Conservation (phyloP, 2,329 filamentous ascomycete species). For the Aspergillus fructus region DNA sequence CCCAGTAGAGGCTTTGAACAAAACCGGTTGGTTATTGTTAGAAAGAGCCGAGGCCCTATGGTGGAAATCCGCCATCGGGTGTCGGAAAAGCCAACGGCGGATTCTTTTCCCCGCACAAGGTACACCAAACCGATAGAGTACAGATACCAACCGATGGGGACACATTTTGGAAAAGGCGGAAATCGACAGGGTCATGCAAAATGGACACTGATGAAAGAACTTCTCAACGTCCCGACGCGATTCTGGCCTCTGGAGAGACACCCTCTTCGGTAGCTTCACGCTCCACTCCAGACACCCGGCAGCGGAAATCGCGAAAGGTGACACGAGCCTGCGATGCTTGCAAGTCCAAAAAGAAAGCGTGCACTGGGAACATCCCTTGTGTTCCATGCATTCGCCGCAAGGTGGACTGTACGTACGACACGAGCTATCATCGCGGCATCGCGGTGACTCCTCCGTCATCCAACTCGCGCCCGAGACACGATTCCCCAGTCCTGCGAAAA, state of each 20-base stretch:
- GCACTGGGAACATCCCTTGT: slow-evolving; percentile 24
- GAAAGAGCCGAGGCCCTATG: background rate
- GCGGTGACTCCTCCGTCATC: slow-evolving; percentile 20
- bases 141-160: too few relatives aligned
- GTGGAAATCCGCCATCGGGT: background rate
- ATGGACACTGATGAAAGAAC: background rate
- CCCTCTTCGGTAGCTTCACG: background rate
- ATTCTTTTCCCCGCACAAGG: too few relatives aligned
- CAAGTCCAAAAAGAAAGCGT: slow-evolving; percentile 25
- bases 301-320: slow-evolving; percentile 23
- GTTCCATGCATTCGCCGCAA: slow-evolving; percentile 19
- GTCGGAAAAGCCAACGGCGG: slow-evolving; percentile 1
- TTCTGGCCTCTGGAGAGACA: too few relatives aligned
- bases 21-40: background rate
- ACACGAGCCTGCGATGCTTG: slow-evolving; percentile 27
- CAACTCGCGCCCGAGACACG: background rate
- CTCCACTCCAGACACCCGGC: background rate
- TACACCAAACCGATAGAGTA: too few relatives aligned
- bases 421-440: slow-evolving; percentile 23
- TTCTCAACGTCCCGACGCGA: background rate
- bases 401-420: slow-evolving; percentile 20
- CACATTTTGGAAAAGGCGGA: background rate
- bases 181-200: background rate
- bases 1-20: too few relatives aligned
- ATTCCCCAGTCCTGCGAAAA: background rate